Base-by-base conservation (phyloP, 2,329 filamentous ascomycete genomes). In the Nemania diffusa region DNA sequence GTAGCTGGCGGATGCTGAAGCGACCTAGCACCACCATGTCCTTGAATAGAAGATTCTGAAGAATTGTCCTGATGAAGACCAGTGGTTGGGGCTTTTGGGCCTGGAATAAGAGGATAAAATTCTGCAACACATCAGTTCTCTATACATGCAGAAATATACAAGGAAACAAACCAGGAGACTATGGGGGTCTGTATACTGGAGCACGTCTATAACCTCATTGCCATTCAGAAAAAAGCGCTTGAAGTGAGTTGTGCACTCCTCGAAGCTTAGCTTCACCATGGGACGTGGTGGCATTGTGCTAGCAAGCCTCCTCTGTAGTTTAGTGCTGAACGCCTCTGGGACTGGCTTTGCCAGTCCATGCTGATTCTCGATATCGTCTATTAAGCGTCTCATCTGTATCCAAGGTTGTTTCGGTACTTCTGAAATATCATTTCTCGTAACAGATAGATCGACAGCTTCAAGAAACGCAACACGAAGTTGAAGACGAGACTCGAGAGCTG, bases 281-380 rank as follows among this genome's bases (percentile, higher is more conserved):
- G 95, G 94, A 8, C 95, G 88, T 7, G 96, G 96, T 3, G 96
- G 96, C 74, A 97, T 94, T 0, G 94, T 97, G 72, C 94, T 97
- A 0, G 96, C 94, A 34, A 99, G 84, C 69, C 91, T 91, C n/a
- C 94, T 88, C 77, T 99, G 96, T 42, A 98, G 86, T 76, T 97
- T 97, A 26, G 89, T 88, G 73, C 93, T 97, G 78, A 97, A 98
- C 0, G 94, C 89, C n/a, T 90, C 89, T 0, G 90, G 86, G 0
- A 97, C 88, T 0, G 87, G 79, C 57, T 84, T 88, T 0, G 88
- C 91, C 2, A 95, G 79, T 0, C 79, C 73, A 62, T 90, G 86
- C 0, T 91, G 89, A 29, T 84, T 82, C 65, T 87, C 83, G 59
- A 97, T 83, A 0, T 79, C 75, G 3, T 84, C 80, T 57, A 94